A percentile compares a stretch with the other conserved stretches of the same genome.
Evolutionary conservation across 2,329 filamentous ascomycete species (phyloP).

Genomic region (Phaeosphaeriaceae sp.): DNA sequence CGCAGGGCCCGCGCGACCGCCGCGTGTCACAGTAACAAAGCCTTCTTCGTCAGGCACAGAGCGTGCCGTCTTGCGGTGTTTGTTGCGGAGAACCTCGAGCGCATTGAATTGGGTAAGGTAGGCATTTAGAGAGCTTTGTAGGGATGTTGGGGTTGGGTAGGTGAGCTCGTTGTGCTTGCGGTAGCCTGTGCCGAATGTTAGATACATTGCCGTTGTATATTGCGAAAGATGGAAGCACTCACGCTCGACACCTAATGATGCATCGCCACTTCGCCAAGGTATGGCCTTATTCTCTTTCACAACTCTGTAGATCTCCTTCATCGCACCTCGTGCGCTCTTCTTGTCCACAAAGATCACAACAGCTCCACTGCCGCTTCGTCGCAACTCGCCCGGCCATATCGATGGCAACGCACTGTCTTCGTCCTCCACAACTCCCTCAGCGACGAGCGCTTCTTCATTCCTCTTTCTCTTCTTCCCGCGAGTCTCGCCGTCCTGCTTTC

Average conservation of each 20-base stretch:
- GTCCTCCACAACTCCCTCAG: slow-evolving; percentile 58
- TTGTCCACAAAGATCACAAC: slow-evolving; percentile 85
- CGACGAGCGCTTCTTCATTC: slow-evolving; percentile 42
- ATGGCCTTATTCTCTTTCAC: slow-evolving; percentile 65
- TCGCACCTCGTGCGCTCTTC: slow-evolving; percentile 74
- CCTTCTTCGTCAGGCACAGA: slow-evolving; percentile 92
- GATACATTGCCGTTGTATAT: background rate
- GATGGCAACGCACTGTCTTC: slow-evolving; percentile 69
- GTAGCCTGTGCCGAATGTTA: slow-evolving; percentile 55
- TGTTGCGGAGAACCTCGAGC: slow-evolving; percentile 70
- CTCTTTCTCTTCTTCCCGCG: slow-evolving; percentile 64
- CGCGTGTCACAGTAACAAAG: slow-evolving; percentile 88
- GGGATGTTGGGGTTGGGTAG: slow-evolving; percentile 70
- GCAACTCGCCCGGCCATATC: slow-evolving; percentile 75
- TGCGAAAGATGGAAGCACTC: slow-evolving; percentile 40
- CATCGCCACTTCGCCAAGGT: slow-evolving; percentile 67
- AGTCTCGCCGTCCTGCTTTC: slow-evolving; percentile 43
- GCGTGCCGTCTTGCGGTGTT: slow-evolving; percentile 67
- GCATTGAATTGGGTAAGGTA: slow-evolving; percentile 83
- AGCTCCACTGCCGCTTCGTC: slow-evolving; percentile 77
- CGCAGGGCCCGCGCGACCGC: slow-evolving; percentile 73
- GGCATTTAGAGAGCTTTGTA: slow-evolving; percentile 79
- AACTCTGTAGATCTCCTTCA: slow-evolving; percentile 75
- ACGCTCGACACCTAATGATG: slow-evolving; percentile 58
- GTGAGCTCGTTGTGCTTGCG: slow-evolving; percentile 71